A percentile compares a stretch with the other conserved stretches of the same genome.
These are phyloP conservation scores for Nadsonia starkeyi-henricii DNA, from an alignment of 1,139 yeast species.

Conservation along the genomic window DNA sequence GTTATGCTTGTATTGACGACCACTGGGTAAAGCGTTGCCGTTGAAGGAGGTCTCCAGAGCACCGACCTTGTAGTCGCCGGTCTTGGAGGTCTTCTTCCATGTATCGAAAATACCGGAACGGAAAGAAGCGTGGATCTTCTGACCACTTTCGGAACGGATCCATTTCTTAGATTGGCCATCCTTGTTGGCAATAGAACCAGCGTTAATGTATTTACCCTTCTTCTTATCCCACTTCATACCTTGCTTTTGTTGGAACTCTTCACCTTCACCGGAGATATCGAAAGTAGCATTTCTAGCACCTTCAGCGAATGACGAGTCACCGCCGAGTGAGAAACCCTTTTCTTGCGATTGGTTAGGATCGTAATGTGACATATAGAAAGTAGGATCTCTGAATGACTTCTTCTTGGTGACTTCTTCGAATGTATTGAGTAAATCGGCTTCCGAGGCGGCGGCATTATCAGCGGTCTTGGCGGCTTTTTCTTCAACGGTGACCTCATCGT, in stretches of 20 bases:
- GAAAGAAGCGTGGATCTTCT: constrained; percentile 81
- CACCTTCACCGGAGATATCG: constrained; percentile 67
- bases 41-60: constrained; percentile 28
- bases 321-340: constrained; percentile 46
- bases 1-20: constrained; percentile 49
- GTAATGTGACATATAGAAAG: constrained; percentile 75
- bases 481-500: constrained; percentile 10
- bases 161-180: constrained; percentile 34
- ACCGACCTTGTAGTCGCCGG: constrained; percentile 37
- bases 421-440: constrained; percentile 18
- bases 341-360: constrained; percentile 80
- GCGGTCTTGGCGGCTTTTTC: constrained; percentile 7
- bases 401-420: constrained; percentile 14
- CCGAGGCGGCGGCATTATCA: constrained; percentile 15
- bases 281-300: constrained; percentile 78
- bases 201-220: constrained; percentile 79
- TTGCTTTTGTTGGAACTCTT: constrained; percentile 40
- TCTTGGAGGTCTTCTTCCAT: constrained; percentile 70
- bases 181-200: constrained; percentile 47
- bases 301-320: constrained; percentile 52
- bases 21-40: constrained; percentile 14
- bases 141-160: constrained; percentile 92
- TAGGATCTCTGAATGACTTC: constrained; percentile 55
- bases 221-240: constrained; percentile 88
- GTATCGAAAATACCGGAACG: constrained; percentile 83